Evolutionary conservation across 1,139 yeast species (phyloP), one percentile per base, ranked within the genome.

Genomic region (Geotrichum bryndzae): DNA sequence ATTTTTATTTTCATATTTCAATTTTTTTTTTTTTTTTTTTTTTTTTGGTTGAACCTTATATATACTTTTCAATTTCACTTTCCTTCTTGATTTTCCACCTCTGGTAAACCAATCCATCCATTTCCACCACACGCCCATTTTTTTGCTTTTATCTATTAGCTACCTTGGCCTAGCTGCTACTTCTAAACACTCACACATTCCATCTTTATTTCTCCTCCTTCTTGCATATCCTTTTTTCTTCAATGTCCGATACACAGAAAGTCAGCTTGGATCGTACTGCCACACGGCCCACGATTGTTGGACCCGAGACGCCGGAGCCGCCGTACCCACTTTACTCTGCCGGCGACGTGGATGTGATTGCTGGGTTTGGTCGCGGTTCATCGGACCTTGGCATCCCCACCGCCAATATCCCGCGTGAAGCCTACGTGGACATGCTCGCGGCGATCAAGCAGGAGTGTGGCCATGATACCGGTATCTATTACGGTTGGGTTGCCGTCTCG

Each of bases 361-460:
- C 94, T 53, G 99, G 99, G 0, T 94, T 90, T 75, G 99, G 99
- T 3, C 82, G 99, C 64, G 99, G 99, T 0, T 90, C 97, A 0
- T 76, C 95, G 0, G 97, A 91, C 69, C 79, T 95, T 56, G 98
- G 98, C 0, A 88, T 91, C 61, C 99, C 99, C 2, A 94, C 99
- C 0, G 99, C 98, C 22, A 94, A 94, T 70, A 83, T 92, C 29
- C 90, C 92, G 0, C 81, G 90, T 11, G 82, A 80, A 15, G 79
- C 80, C 25, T 73, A 82, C 29, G 78, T 81, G n/a, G 63, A 68
- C n/a, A 74, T 82, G 10, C 76, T 80, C 48, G 64, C 73, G 2
- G 76, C 88, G 52, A 58, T 61, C 38, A 33, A 38, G 10, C 55
- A 52, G 5, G 25, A 22, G 2, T 58, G 55, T n/a, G 64, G 60